These are phyloP conservation scores for Caryopteris hybrid DNA, from an alignment of 305 asterid genomes.

Conservation along the genomic window DNA sequence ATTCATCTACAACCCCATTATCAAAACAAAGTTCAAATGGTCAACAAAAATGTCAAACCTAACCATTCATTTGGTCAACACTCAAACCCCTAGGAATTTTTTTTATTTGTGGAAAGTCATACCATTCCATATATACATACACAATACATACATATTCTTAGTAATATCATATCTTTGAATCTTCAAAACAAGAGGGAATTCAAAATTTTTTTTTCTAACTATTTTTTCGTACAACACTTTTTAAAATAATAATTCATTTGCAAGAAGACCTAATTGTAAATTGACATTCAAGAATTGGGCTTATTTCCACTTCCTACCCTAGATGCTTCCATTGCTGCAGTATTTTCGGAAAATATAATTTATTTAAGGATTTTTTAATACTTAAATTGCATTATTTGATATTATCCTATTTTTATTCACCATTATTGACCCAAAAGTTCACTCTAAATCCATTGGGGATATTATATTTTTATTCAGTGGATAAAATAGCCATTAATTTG, in stretches of 20 bases:
- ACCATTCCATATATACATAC: no score
- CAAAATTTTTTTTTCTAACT: not conserved
- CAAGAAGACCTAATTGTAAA: conserved; percentile 33
- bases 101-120: conserved; percentile 14
- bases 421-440: no score
- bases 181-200: not conserved
- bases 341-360: not conserved
- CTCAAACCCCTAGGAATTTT: conserved; percentile 10
- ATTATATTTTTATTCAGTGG: no score
- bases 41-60: conserved; percentile 25
- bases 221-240: not conserved
- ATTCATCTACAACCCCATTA: conserved; percentile 27
- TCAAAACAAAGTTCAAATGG: conserved; percentile 12
- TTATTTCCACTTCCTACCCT: conserved; percentile 24
- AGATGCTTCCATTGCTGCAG: conserved; percentile 7
- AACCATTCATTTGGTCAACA: conserved; percentile 28
- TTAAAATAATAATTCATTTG: conserved; percentile 19
- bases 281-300: conserved; percentile 36
- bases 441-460: no score
- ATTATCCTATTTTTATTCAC: not conserved
- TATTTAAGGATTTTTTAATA: not conserved
- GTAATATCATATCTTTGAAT: not conserved
- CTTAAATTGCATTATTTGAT: not conserved
- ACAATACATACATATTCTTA: not conserved
- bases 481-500: no score